Conservation (phyloP, 352 stramenopile species). For the Pythium biforme region DNA sequence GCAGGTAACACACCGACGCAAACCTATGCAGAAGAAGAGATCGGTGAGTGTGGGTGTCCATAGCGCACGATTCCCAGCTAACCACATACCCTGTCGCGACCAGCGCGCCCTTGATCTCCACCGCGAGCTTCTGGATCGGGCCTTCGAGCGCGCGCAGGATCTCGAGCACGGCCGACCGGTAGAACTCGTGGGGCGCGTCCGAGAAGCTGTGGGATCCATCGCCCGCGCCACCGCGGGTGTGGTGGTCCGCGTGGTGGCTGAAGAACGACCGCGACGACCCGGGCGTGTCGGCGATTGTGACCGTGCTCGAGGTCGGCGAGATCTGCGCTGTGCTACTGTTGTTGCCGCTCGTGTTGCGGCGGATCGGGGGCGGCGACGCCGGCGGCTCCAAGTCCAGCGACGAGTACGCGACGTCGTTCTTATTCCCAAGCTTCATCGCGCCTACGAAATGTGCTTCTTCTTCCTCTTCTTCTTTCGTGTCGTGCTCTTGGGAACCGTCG, state of each 20-base stretch:
- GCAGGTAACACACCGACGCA: conserved; percentile 72
- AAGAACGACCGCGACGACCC: conserved; percentile 25
- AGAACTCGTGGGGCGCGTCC: conserved; percentile 32
- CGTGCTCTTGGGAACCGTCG: not conserved
- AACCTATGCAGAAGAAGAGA: conserved; percentile 31
- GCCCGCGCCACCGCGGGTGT: not conserved
- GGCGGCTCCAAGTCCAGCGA: conserved; percentile 75
- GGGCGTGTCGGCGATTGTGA: conserved; percentile 26
- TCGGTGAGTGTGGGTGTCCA: not conserved
- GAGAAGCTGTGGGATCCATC: too few relatives aligned
- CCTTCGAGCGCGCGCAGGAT: conserved; percentile 59
- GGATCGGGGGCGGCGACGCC: conserved; percentile 33
- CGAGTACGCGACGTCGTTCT: conserved; percentile 76
- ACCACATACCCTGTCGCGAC: conserved; percentile 66
- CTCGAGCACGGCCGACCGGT: conserved; percentile 53
- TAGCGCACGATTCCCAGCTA: not conserved
- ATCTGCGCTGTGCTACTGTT: conserved; percentile 30
- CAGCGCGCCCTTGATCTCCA: conserved; percentile 83
- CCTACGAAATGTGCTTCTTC: not conserved
- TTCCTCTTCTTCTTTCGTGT: too few relatives aligned
- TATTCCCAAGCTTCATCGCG: conserved; percentile 64
- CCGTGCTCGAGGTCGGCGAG: conserved; percentile 35
- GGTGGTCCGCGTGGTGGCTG: conserved; percentile 13
- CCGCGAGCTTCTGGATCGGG: conserved; percentile 65
- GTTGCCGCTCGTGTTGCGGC: conserved; percentile 23